Evolutionary conservation across 305 asterid species (phyloP).

Genomic region (Ajuga reptans): DNA sequence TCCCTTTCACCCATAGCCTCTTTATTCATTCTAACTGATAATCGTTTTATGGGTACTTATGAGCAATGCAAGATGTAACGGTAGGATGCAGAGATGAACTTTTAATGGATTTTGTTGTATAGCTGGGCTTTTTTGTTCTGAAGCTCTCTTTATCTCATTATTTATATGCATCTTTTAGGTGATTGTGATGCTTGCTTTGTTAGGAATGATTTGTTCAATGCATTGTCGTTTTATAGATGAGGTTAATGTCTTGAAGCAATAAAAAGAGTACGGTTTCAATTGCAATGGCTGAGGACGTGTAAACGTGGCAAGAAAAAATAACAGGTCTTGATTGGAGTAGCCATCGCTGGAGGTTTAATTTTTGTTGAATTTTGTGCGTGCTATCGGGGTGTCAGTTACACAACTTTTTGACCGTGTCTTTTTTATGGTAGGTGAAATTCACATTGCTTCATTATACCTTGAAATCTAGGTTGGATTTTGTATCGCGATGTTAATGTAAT

Average conservation of each 20-base stretch:
- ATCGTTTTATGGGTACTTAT: neutral
- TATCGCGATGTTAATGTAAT: neutral
- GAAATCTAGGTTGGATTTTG: constrained; percentile 1
- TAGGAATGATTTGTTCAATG: neutral
- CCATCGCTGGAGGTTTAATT: neutral
- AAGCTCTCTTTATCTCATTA: neutral
- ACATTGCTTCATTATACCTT: neutral
- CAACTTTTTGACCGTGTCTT: neutral
- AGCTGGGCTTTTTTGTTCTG: neutral
- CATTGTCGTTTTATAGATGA: neutral
- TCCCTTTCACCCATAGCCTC: neutral
- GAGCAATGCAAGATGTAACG: constrained; percentile 12
- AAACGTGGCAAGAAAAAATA: neutral
- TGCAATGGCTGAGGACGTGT: constrained; percentile 6
- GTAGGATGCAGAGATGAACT: constrained; percentile 10
- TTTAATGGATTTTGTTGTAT: constrained; percentile 2
- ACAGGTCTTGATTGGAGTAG: neutral
- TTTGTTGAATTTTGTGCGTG: constrained; percentile 10
- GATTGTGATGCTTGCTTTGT: neutral
- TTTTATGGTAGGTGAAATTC: constrained; percentile 9
- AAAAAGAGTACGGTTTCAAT: neutral
- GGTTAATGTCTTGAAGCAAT: constrained; percentile 4
- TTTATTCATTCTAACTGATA: neutral
- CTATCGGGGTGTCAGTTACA: neutral
- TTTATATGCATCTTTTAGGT: neutral